phyloP scores from a whole-genome alignment of 1,139 yeast species.

The Geotrichum histeridarum region DNA sequence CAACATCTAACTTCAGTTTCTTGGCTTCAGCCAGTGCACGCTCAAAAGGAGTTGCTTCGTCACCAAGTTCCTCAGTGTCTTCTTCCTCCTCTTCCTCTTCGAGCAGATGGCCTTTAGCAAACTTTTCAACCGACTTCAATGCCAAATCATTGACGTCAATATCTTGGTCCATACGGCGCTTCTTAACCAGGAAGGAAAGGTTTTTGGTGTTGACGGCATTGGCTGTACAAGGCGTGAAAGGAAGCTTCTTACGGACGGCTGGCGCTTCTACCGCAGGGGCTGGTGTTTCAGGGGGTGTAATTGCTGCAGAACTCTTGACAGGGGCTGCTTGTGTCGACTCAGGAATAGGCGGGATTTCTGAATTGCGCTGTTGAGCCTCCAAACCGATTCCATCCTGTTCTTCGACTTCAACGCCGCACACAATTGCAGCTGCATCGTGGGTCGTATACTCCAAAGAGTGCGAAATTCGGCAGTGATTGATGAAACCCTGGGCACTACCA shows the following conservation, averaged over 20 bases:
- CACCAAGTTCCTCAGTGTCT: slow-evolving; percentile 20
- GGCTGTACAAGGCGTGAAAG: slow-evolving; percentile 6
- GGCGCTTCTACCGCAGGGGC: not conserved
- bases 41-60: slow-evolving; percentile 27
- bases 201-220: slow-evolving; percentile 19
- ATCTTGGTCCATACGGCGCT: slow-evolving; percentile 18
- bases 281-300: slow-evolving; percentile 2
- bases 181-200: slow-evolving; percentile 21
- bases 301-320: not conserved
- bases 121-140: slow-evolving; percentile 31
- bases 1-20: slow-evolving; percentile 30
- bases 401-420: slow-evolving; percentile 57
- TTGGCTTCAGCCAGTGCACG: slow-evolving; percentile 31
- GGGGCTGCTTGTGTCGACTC: not conserved
- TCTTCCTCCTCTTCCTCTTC: slow-evolving; percentile 33
- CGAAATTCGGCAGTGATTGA: slow-evolving; percentile 70
- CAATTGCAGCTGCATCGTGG: slow-evolving; percentile 70
- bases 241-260: not conserved
- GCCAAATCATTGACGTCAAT: slow-evolving; percentile 29
- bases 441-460: slow-evolving; percentile 68
- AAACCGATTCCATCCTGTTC: slow-evolving; percentile 52
- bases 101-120: slow-evolving; percentile 32
- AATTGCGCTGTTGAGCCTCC: slow-evolving; percentile 40
- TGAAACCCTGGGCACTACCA: slow-evolving; percentile 73
- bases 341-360: slow-evolving; percentile 2